Conservation (phyloP, 164 flowering plant genomes). For the Dillenia turbinata region DNA sequence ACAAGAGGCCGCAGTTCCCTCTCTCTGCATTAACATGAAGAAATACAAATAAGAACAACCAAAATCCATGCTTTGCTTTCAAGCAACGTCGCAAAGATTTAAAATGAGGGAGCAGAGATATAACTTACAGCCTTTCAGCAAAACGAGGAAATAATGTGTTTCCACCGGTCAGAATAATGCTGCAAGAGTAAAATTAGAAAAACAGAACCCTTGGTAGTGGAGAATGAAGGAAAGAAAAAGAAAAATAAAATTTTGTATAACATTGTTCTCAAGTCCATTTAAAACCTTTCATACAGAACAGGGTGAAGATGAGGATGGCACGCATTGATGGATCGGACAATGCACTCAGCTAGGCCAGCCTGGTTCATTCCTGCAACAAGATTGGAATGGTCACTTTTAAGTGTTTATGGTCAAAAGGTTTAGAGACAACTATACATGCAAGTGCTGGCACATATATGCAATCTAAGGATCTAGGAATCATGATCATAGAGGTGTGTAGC, state of each 20-base stretch:
- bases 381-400: no score
- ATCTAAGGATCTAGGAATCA: no score
- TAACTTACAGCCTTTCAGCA: slow-evolving; percentile 85
- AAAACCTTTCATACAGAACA: slow-evolving; percentile 77
- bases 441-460: no score
- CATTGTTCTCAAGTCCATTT: background rate
- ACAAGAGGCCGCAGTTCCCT: slow-evolving; percentile 95
- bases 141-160: slow-evolving; percentile 85
- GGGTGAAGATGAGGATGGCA: slow-evolving; percentile 96
- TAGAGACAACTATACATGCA: no score
- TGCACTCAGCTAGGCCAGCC: slow-evolving; percentile 98
- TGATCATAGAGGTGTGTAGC: no score
- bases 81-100: background rate
- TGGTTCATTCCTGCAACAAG: slow-evolving; percentile 75
- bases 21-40: slow-evolving; percentile 41
- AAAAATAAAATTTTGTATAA: background rate
- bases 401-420: no score
- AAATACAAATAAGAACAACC: background rate
- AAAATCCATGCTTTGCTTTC: background rate
- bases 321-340: slow-evolving; percentile 79
- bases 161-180: slow-evolving; percentile 97
- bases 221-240: background rate
- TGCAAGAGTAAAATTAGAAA: slow-evolving; percentile 19
- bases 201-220: background rate
- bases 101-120: background rate